A percentile compares a stretch with the other conserved stretches of the same genome.
phyloP scores from a whole-genome alignment of 306 rosid genomes.

The Cicer cuneatum region DNA sequence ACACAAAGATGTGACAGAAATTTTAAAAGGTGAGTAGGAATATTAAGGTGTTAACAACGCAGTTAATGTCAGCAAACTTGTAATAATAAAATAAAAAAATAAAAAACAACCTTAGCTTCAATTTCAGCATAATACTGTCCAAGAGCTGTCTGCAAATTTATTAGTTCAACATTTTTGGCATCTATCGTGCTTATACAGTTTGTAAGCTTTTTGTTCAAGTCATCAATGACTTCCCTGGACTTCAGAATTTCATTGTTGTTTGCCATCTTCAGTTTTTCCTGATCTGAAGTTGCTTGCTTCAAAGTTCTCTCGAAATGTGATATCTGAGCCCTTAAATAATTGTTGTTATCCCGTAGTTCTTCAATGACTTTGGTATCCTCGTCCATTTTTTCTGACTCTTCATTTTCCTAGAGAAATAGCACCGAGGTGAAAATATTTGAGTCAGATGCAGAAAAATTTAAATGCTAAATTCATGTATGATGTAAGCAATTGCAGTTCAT shows the following conservation, averaged over 20 bases:
- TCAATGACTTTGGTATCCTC: constrained; percentile 92
- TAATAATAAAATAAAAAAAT: neutral
- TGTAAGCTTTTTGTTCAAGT: constrained; percentile 74
- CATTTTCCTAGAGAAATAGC: constrained; percentile 71
- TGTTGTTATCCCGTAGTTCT: constrained; percentile 73
- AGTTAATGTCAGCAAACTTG: constrained; percentile 5
- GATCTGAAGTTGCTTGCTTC: constrained; percentile 72
- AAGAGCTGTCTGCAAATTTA: constrained; percentile 96
- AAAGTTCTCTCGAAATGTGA: constrained; percentile 75
- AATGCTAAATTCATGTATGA: constrained; percentile 18
- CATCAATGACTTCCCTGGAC: constrained; percentile 73
- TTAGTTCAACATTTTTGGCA: constrained; percentile 83
- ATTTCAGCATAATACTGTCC: constrained; percentile 99
- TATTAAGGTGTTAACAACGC: constrained; percentile 25
- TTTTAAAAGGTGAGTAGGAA: neutral
- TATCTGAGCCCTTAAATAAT: constrained; percentile 64
- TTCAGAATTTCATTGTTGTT: constrained; percentile 65
- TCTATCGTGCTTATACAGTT: constrained; percentile 70
- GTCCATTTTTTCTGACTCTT: constrained; percentile 96
- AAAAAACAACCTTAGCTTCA: constrained; percentile 78
- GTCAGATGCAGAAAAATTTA: constrained; percentile 19
- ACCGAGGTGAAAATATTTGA: constrained; percentile 31
- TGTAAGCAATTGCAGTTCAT: constrained; percentile 17
- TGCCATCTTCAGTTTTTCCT: constrained; percentile 67
- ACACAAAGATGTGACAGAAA: constrained; percentile 1